Evolutionary conservation across 139 green algal genomes (phyloP).

Genomic region (Volvox africanus): DNA sequence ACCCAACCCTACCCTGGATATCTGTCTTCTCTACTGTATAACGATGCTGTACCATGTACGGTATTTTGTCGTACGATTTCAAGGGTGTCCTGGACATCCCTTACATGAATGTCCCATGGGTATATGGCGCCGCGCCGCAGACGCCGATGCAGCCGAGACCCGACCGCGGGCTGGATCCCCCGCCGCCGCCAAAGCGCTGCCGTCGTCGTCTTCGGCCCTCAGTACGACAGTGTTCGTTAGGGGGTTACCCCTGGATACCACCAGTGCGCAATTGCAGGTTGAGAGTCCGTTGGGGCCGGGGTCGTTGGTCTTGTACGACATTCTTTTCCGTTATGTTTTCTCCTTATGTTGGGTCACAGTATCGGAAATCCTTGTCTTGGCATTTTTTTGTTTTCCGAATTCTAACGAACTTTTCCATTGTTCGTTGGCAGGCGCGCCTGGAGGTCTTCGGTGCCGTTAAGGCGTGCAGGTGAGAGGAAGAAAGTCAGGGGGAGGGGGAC

Average conservation of each 20-base stretch:
- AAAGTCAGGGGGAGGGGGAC: too few species aligned
- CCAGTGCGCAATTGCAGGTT: conserved; percentile 51
- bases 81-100: too few species aligned
- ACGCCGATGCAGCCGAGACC: not conserved
- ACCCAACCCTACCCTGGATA: too few species aligned
- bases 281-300: not conserved
- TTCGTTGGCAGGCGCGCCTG: conserved; percentile 57
- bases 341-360: too few species aligned
- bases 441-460: conserved; percentile 74
- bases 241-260: conserved; percentile 75
- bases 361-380: too few species aligned
- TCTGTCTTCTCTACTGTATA: too few species aligned
- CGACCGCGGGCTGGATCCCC: not conserved
- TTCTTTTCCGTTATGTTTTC: too few species aligned
- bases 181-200: not conserved
- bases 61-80: too few species aligned
- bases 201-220: conserved; percentile 20
- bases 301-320: not conserved
- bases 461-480: conserved; percentile 48
- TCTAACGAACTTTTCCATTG: too few species aligned
- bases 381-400: too few species aligned
- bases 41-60: too few species aligned
- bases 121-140: not conserved
- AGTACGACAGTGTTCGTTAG: conserved; percentile 86
- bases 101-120: too few species aligned